Percentiles rank a stretch among this genome's conserved stretches.
Evolutionary conservation across 1,139 yeast species (phyloP).

Genomic region (Yamadazyma dendronema): DNA sequence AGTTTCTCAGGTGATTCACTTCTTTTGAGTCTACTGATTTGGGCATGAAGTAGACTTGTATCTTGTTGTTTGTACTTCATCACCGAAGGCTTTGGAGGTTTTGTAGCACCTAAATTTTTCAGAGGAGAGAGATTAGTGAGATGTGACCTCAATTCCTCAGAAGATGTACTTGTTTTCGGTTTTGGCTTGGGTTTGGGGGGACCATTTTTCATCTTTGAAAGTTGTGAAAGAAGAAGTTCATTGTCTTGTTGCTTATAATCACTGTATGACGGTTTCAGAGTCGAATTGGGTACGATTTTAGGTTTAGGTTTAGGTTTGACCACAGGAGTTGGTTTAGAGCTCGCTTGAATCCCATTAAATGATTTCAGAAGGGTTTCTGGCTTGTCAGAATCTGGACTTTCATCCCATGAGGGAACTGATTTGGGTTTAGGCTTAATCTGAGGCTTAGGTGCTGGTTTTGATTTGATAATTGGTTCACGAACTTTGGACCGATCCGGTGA

Average conservation of each 20-base stretch:
- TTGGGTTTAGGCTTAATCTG: not conserved
- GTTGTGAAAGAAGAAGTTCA: constrained; percentile 12
- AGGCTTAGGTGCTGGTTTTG: constrained; percentile 1
- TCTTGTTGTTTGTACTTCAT: constrained; percentile 8
- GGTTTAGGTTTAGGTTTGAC: constrained; percentile 10
- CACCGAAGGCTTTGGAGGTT: constrained; percentile 5
- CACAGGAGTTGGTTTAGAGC: not conserved
- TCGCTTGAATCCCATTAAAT: not conserved
- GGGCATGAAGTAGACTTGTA: constrained; percentile 3
- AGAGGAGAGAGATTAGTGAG: constrained; percentile 16
- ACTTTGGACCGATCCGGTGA: constrained; percentile 8
- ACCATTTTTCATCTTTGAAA: constrained; percentile 11
- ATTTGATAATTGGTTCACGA: constrained; percentile 1
- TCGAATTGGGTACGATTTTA: not conserved
- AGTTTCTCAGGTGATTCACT: constrained; percentile 8
- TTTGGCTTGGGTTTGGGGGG: constrained; percentile 16
- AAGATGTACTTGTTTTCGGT: constrained; percentile 8
- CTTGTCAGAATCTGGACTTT: not conserved
- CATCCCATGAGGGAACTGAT: not conserved
- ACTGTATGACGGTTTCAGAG: constrained; percentile 14
- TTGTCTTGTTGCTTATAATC: constrained; percentile 14
- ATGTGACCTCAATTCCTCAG: constrained; percentile 21
- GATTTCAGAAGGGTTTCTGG: not conserved
- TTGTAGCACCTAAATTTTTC: constrained; percentile 6
- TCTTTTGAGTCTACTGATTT: constrained; percentile 8